Evolutionary conservation across 106 monocot species (phyloP), one percentile per base, ranked within the genome.

Genomic region (Dendrobium huoshanense): DNA sequence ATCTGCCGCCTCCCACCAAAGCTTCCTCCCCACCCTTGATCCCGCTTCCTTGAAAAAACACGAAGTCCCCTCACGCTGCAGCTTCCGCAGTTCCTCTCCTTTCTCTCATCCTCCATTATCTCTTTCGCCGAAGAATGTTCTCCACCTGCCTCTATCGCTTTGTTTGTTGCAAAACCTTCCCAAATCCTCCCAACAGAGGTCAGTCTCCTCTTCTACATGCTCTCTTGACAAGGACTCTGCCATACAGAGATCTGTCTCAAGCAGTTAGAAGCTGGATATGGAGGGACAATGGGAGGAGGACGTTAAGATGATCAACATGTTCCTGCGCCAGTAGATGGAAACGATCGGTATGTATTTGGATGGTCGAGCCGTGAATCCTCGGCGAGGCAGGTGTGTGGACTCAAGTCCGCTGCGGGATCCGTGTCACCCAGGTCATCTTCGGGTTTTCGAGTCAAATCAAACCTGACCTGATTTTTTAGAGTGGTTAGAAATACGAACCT

Each of bases 131-230:
- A 48, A 25, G 16, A 11, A 16, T 18, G 37, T 3, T 3, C 41
- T 18, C 81, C 41, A 43, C n/a, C 55, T 9, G 0, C 72, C 3
- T 19, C 74, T 25, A 1, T 29, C 19, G 20, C 72, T 81, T 24
- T 81, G 81, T 18, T 79, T 84, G 33, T 86, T 86, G 8, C 77
- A 77, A 64, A 86, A 73, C 51, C 65, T 82, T 22, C 45, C 74
- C 19, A 42, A 89, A 42, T 77, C 87, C 41, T 75, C 82, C 47
- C 74, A 0, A 4, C 90, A 83, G 61, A 47, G 85, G 27, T 72
- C 85, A 1, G 7, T 82, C 33, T 80, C 85, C 15, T 67, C 83
- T 48, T 67, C 81, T 51, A 83, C 90, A 16, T 85, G 87, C 78
- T 81, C 78, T 9, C 37, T 75, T 37, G 82, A 87, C 25, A 58